phyloP scores from a whole-genome alignment of 2,329 filamentous ascomycete genomes.

The Aspergillus phoenicis region DNA sequence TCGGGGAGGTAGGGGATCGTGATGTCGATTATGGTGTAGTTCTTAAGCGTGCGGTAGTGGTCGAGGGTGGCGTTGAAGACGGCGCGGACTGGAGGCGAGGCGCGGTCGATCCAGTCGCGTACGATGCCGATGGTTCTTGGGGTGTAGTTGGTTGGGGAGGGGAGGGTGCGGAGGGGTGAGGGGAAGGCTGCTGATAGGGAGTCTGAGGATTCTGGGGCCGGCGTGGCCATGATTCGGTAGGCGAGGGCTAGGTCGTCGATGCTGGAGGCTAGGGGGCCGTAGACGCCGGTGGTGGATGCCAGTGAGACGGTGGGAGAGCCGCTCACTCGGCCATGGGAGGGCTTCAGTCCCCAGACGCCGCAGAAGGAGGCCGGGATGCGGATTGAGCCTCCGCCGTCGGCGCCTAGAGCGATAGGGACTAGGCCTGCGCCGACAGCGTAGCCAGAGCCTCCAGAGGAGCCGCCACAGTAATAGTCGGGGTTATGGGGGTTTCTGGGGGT shows the following conservation, averaged over 20 bases:
- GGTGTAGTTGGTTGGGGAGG: conserved; percentile 39
- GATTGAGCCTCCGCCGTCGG: conserved; percentile 75
- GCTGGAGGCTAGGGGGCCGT: conserved; percentile 74
- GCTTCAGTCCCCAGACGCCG: conserved; percentile 79
- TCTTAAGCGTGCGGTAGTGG: conserved; percentile 46
- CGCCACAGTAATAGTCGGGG: conserved; percentile 74
- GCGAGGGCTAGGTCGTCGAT: conserved; percentile 77
- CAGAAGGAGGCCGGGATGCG: conserved; percentile 76
- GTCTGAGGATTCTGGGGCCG: conserved; percentile 61
- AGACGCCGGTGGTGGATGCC: conserved; percentile 65
- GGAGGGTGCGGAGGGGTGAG: conserved; percentile 44
- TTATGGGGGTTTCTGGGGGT: conserved; percentile 80
- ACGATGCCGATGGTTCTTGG: conserved; percentile 66
- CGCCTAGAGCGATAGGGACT: conserved; percentile 71
- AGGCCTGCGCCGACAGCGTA: conserved; percentile 71
- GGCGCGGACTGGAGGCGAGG: conserved; percentile 64
- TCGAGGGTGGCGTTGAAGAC: conserved; percentile 65
- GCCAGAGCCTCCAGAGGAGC: conserved; percentile 75
- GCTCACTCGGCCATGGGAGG: conserved; percentile 71
- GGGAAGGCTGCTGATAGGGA: conserved; percentile 65
- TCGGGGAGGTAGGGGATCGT: conserved; percentile 63
- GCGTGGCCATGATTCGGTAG: conserved; percentile 78
- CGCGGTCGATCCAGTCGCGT: conserved; percentile 68
- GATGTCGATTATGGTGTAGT: conserved; percentile 50
- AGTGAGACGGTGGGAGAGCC: conserved; percentile 60